Evolutionary conservation across 768 basidiomycete species (phyloP).

Genomic region (Tulasnella sp.): DNA sequence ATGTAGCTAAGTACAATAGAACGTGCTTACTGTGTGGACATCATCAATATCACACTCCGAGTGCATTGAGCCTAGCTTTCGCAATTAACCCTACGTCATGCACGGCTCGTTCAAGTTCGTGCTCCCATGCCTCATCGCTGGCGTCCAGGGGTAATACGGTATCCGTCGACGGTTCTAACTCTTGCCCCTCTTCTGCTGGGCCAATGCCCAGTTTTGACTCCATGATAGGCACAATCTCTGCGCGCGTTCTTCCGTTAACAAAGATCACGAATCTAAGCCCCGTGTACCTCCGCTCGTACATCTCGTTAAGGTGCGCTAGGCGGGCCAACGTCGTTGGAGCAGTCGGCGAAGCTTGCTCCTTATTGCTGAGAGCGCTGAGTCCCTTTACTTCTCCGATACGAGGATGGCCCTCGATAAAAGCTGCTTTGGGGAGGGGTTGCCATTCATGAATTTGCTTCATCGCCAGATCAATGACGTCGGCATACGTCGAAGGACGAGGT

Average conservation of each 20-base stretch:
- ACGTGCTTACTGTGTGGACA: neutral
- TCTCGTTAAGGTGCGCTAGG: conserved; percentile 61
- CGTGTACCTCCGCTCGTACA: conserved; percentile 64
- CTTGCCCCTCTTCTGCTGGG: conserved; percentile 26
- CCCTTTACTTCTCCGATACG: conserved; percentile 76
- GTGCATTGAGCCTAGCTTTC: conserved; percentile 46
- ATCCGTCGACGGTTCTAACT: conserved; percentile 28
- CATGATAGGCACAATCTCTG: conserved; percentile 67
- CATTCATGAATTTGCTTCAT: conserved; percentile 19
- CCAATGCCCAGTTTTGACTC: conserved; percentile 48
- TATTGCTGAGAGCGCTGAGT: conserved; percentile 62
- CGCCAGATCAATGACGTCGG: conserved; percentile 42
- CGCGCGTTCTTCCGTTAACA: conserved; percentile 72
- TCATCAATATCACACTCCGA: conserved; percentile 23
- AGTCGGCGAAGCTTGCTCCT: conserved; percentile 53
- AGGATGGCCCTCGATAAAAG: conserved; percentile 77
- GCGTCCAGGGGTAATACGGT: conserved; percentile 32
- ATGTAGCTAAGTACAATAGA: too few relatives aligned
- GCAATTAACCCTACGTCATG: conserved; percentile 68
- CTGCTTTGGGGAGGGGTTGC: conserved; percentile 29
- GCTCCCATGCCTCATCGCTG: conserved; percentile 43
- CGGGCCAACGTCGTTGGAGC: conserved; percentile 67
- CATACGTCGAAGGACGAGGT: conserved; percentile 38
- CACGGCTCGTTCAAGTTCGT: conserved; percentile 64
- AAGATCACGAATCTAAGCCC: conserved; percentile 84